Base-by-base conservation (phyloP, 306 rosid genomes). In the Luffa aegyptiaca region DNA sequence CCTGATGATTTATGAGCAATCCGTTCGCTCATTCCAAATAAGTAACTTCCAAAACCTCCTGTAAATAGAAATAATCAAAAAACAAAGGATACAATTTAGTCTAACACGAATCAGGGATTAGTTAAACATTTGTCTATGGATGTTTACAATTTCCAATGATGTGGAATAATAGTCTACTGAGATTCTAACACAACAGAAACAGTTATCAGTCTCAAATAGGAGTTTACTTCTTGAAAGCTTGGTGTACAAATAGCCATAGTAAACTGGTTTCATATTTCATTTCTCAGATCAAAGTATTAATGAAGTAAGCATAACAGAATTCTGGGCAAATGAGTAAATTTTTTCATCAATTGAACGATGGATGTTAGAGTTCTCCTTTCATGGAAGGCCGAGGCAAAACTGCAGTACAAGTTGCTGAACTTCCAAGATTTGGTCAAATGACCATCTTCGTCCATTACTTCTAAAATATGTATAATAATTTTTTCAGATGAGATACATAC, bases 1-100 rank as follows among this genome's bases (percentile, higher is more conserved):
- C 81, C 80, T 14, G 79, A 16, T 73, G 90, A 84, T 59, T 81
- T 80, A 6, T 42, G 76, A 39, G 90, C 90, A 48, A 82, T 61
- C 1, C 51, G 36, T 21, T 46, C 80, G 44, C 90, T 87, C 90
- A 87, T 84, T 37, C 85, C 90, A 84, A 87, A 87, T 35, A 87
- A 84, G 82, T 87, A 87, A 35, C 85, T 84, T 11, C 90, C 90
- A 59, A 87, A 84, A 8, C 90, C 90, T 33, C 90, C 84, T 83
- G 86, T 20, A 36, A 70, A 52, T 33, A 49, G 36, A 70, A 49
- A 82, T 52, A 8, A 72, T 17, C 12, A 6, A 21, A 59, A 53
- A 10, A 41, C 2, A 13, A 2, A 17, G 10, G 12, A 17, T 1
- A 9, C 42, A 35, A 8, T 41, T 41, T 33, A 49, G 77, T 33